phyloP scores from a whole-genome alignment of 306 rosid species.

The Quillaja saponaria region DNA sequence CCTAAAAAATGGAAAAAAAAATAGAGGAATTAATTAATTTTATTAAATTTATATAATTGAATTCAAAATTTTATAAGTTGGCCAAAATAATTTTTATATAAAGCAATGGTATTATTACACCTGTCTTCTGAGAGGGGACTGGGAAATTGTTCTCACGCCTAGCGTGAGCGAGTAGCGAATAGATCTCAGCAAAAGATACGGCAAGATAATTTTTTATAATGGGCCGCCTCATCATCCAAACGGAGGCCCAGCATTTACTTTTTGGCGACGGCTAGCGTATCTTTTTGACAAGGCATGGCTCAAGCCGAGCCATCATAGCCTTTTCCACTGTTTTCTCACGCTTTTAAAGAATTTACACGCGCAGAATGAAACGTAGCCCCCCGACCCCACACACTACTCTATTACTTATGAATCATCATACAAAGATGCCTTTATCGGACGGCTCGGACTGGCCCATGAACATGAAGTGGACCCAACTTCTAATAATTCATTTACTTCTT shows the following conservation, averaged over 20 bases:
- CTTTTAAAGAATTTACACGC: constrained; percentile 42
- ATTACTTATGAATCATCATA: constrained; percentile 26
- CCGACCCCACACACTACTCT: constrained; percentile 20
- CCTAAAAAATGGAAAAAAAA: too few relatives aligned
- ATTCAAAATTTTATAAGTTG: too few relatives aligned
- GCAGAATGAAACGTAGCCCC: constrained; percentile 30
- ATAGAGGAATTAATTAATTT: too few relatives aligned
- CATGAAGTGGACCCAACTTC: constrained; percentile 26
- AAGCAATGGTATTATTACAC: too few relatives aligned
- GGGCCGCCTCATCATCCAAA: constrained; percentile 25
- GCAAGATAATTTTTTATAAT: background rate
- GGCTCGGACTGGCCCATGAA: constrained; percentile 28
- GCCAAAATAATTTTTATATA: too few relatives aligned
- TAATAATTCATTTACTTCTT: constrained; percentile 2
- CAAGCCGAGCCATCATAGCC: constrained; percentile 44
- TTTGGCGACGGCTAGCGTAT: background rate
- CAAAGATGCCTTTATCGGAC: constrained; percentile 11
- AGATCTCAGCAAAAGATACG: too few relatives aligned
- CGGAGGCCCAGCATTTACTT: constrained; percentile 21
- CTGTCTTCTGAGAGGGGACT: too few relatives aligned
- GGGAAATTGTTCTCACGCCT: too few relatives aligned
- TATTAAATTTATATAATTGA: too few relatives aligned
- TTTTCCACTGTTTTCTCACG: constrained; percentile 34
- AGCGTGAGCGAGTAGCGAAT: too few relatives aligned
- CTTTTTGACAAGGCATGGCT: constrained; percentile 15